A percentile compares a stretch with the other conserved stretches of the same genome.
These are phyloP conservation scores for Boletus subparvulus DNA, from an alignment of 768 basidiomycete genomes.

Conservation along the genomic window DNA sequence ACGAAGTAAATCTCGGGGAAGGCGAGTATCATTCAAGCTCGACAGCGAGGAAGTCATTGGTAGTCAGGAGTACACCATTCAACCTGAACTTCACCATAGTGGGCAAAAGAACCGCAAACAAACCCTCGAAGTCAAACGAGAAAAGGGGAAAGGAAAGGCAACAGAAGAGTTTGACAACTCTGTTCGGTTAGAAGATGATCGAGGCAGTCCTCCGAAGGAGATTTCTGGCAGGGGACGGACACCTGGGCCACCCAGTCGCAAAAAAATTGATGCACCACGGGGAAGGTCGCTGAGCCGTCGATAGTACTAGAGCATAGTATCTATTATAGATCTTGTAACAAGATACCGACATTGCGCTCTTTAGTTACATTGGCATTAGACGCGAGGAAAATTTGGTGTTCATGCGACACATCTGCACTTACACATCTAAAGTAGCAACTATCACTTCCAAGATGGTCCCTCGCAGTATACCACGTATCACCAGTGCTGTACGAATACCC, in stretches of 20 bases:
- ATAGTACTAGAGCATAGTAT: slow-evolving; percentile 15
- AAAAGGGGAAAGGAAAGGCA: slow-evolving; percentile 18
- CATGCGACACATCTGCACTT: slow-evolving; percentile 5
- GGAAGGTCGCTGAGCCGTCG: slow-evolving; percentile 24
- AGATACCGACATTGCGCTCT: slow-evolving; percentile 1
- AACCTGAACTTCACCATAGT: slow-evolving; percentile 3
- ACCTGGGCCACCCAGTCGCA: slow-evolving; percentile 23
- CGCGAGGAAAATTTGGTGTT: not conserved
- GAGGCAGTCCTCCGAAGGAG: slow-evolving; percentile 9
- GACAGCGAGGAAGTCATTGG: slow-evolving; percentile 23
- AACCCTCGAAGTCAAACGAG: slow-evolving; percentile 11
- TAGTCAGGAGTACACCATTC: slow-evolving; percentile 5
- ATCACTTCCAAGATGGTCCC: slow-evolving; percentile 15
- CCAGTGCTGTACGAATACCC: slow-evolving; percentile 17
- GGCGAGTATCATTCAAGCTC: slow-evolving; percentile 58
- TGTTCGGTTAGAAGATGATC: slow-evolving; percentile 16
- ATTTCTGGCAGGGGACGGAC: slow-evolving; percentile 23
- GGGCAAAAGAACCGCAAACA: slow-evolving; percentile 7
- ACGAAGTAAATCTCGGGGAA: slow-evolving; percentile 53
- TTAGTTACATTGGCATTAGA: not conserved
- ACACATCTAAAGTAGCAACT: slow-evolving; percentile 1
- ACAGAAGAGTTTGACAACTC: not conserved
- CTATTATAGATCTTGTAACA: slow-evolving; percentile 9
- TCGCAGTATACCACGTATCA: slow-evolving; percentile 20
- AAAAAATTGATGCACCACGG: slow-evolving; percentile 16